Base-by-base conservation (phyloP, 768 basidiomycete species). In the Mycena chlorophos region DNA sequence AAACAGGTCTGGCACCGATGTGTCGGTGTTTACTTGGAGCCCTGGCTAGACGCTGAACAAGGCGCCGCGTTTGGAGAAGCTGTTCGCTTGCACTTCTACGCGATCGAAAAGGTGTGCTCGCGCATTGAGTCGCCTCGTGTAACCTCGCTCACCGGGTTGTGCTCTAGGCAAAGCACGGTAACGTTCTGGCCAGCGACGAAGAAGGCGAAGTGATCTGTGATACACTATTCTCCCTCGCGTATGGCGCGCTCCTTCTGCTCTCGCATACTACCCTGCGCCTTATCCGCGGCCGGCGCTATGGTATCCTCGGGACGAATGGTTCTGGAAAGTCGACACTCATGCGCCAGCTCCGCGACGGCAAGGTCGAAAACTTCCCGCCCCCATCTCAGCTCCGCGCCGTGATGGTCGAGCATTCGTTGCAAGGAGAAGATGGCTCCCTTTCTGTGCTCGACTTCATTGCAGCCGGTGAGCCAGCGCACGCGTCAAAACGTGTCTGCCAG, bases 341-440 rank as follows among this genome's bases (percentile, higher is more conserved):
- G 87, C 91, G 94, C 65, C 94, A 96, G 66, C 84, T 98, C 58
- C 85, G 91, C 54, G 94, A 96, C 66, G 89, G 91, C 56, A 98
- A 98, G 74, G 89, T 91, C 5, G 96, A 98, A 73, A 94, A 94
- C 68, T 98, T 98, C 74, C 96, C 96, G 19, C 82, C 92, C 4
- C 93, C 86, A 62, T 85, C 87, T 58, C 80, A 94, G 71, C 76
- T 98, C 48, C 84, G 90, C 45, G 90, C 90, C 64, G 84, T 97
- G 56, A 98, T 98, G 94, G 95, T 98, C 29, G 96, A 98, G 73
- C 95, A 98, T 74, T 88, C 94, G 25, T 78, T 98, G 12, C 94
- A 95, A 75, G 94, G 95, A 51, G 94, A 98, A 74, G 92, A 98
- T 71, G 82, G 81, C 17, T 88, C 90, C 10, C 65, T 87, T 54